Evolutionary conservation across 1,139 yeast species (phyloP), one percentile per base, ranked within the genome.

Genomic region (Geotrichum histeridarum): DNA sequence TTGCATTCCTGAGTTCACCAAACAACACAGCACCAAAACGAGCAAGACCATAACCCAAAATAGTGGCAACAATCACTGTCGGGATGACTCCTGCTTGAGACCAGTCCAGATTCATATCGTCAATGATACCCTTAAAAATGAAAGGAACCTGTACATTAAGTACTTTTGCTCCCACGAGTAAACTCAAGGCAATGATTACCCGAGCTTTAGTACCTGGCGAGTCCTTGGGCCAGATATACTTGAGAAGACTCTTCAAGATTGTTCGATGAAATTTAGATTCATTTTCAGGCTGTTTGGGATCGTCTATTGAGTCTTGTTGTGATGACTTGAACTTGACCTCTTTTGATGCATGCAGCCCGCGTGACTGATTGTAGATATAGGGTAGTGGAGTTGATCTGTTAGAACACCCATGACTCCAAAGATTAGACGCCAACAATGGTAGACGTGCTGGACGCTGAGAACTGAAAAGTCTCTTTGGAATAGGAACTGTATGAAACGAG

Each of bases 121-220:
- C 99, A 48, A 93, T 83, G 52, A 90, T 91, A 46, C 80, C 78
- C 66, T 93, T 94, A 77, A 93, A 93, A 70, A 81, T 89, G 65
- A 93, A 91, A 0, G 99, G 99, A 3, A 93, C 99, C 68, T 93
- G 96, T 5, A 93, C 96, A 67, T 91, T 94, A 47, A 93, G 74
- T 7, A 93, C 66, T 68, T 93, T 93, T 32, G 97, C 86, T 0
- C 83, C 83, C 6, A 94, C 79, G 59, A 93, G 77, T 53, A 93
- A 71, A 0, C 83, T 65, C 31, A 93, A 68, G 0, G 99, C 97
- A 8, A 86, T 62, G 0, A 86, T 71, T 0, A 93, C 99, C 48
- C 99, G 74, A 39, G 80, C 65, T 66, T 83, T 86, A 59, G 88
- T 89, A 51, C 83, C 77, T 4, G 80, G 73, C 60, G 87, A 84